phyloP scores from a whole-genome alignment of 2,329 filamentous ascomycete species.

The Furcasterigmium furcatum region DNA sequence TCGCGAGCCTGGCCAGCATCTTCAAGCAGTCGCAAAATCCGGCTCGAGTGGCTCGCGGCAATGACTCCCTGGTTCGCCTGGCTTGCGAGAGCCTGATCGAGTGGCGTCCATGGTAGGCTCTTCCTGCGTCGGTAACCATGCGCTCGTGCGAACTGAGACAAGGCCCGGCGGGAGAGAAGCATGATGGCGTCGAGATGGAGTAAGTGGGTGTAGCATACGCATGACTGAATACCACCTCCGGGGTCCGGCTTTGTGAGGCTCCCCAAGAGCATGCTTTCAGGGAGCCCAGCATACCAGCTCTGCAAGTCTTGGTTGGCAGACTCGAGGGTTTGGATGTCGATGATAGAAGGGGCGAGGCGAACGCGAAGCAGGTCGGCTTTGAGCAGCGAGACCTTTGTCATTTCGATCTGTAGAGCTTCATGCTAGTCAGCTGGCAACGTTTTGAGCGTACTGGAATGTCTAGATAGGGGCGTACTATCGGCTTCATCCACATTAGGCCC shows the following conservation, averaged over 20 bases:
- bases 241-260: constrained; percentile 12
- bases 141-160: constrained; percentile 16
- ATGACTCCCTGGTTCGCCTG: constrained; percentile 18
- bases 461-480: not conserved
- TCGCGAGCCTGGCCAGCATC: constrained; percentile 15
- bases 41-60: constrained; percentile 19
- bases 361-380: constrained; percentile 23
- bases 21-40: constrained; percentile 17
- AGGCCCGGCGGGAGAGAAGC: constrained; percentile 25
- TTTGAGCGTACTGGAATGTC: no score
- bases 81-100: constrained; percentile 7
- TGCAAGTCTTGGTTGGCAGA: constrained; percentile 21
- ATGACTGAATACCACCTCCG: constrained; percentile 11
- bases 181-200: constrained; percentile 26
- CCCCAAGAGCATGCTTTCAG: constrained; percentile 15
- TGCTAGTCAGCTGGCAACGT: not conserved
- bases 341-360: constrained; percentile 21
- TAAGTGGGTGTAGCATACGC: constrained; percentile 24
- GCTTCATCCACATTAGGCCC: not conserved
- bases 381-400: constrained; percentile 22
- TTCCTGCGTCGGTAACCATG: not conserved
- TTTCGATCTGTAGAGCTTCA: constrained; percentile 21
- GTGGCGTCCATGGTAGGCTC: not conserved
- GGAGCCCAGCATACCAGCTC: constrained; percentile 22
- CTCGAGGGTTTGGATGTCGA: constrained; percentile 18